Evolutionary conservation across 177 flowering plant genomes (phyloP).

Genomic region (Vitis hybrid): DNA sequence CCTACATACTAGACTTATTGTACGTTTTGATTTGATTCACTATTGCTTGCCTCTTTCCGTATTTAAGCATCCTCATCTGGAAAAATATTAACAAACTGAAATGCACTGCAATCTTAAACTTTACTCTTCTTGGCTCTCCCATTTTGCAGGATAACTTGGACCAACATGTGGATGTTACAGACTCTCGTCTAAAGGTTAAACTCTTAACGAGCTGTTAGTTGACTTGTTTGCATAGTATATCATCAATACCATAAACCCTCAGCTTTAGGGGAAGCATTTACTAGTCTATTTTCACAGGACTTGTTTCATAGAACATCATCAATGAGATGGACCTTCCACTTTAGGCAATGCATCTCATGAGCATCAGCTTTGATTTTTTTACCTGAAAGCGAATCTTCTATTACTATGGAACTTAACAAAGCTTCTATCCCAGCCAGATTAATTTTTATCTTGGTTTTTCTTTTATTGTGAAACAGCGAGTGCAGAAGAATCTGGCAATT

Average conservation of each 20-base stretch:
- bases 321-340: no score
- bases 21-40: slow-evolving; percentile 27
- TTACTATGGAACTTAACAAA: no score
- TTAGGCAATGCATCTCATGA: no score
- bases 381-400: no score
- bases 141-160: slow-evolving; percentile 78
- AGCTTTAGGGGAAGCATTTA: no score
- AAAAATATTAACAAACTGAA: not conserved
- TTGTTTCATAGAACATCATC: no score
- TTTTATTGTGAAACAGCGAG: slow-evolving; percentile 43
- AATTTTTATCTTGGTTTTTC: slow-evolving; percentile 1
- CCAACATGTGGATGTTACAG: slow-evolving; percentile 74
- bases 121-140: not conserved
- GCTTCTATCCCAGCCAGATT: no score
- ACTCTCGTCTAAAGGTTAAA: slow-evolving; percentile 66
- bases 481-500: slow-evolving; percentile 58
- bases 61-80: not conserved
- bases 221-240: no score
- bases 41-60: not conserved
- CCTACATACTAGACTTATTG: slow-evolving; percentile 77
- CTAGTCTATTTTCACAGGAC: no score
- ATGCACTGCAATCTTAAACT: not conserved
- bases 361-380: no score
- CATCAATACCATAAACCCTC: no score
- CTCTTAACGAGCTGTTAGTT: not conserved